Percentiles rank a stretch among this genome's conserved stretches.
Conservation (phyloP, 805 yeast species). For the Cyberlindnera euphorbiiphila region DNA sequence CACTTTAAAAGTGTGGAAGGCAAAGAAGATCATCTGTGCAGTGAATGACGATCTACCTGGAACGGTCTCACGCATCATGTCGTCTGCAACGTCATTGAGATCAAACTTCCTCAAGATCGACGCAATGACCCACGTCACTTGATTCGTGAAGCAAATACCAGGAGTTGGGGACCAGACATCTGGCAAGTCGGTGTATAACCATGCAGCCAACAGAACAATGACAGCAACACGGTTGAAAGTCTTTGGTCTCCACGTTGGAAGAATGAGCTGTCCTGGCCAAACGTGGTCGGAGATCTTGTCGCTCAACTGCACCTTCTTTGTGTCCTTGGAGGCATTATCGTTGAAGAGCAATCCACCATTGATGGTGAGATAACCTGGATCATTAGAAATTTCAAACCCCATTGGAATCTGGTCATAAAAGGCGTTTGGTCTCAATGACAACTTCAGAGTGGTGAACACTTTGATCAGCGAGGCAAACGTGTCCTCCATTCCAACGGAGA, state of each 20-base stretch:
- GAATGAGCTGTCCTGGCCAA: constrained; percentile 88
- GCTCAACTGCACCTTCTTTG: constrained; percentile 44
- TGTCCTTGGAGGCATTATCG: constrained; percentile 46
- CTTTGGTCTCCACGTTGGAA: constrained; percentile 65
- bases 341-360: constrained; percentile 77
- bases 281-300: constrained; percentile 55
- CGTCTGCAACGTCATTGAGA: constrained; percentile 36
- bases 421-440: constrained; percentile 74
- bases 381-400: constrained; percentile 56
- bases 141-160: constrained; percentile 74
- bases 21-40: constrained; percentile 67
- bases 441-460: constrained; percentile 64
- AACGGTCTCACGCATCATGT: constrained; percentile 47
- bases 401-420: constrained; percentile 64
- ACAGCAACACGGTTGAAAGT: constrained; percentile 38
- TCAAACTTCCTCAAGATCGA: constrained; percentile 35
- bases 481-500: constrained; percentile 59
- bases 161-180: constrained; percentile 89
- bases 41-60: constrained; percentile 34
- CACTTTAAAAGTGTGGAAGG: constrained; percentile 65
- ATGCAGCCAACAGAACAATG: constrained; percentile 40
- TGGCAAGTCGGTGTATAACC: constrained; percentile 95
- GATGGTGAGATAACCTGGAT: constrained; percentile 80
- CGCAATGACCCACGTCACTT: constrained; percentile 35
- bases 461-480: constrained; percentile 55